Evolutionary conservation across 2,329 filamentous ascomycete species (phyloP).

Genomic region (Penicillium crustosum): DNA sequence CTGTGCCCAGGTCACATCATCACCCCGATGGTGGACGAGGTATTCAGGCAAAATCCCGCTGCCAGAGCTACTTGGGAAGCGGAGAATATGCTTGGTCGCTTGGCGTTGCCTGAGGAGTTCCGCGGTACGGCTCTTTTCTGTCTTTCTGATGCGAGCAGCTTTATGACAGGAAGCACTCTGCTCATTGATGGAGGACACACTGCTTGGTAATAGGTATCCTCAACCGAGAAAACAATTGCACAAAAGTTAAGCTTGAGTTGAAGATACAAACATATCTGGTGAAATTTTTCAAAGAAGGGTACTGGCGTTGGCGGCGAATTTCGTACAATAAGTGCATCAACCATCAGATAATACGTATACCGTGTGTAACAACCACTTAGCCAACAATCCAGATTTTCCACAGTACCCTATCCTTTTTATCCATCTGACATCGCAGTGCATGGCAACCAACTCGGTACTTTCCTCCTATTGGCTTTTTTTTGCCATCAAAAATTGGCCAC

Average conservation of each 20-base stretch:
- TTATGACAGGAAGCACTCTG: constrained; percentile 69
- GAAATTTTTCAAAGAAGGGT: neutral
- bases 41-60: constrained; percentile 76
- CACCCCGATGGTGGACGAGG: constrained; percentile 74
- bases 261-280: neutral
- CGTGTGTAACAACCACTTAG: neutral
- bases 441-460: neutral
- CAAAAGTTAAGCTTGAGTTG: neutral
- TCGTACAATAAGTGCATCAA: neutral
- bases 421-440: neutral
- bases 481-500: neutral
- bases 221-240: neutral
- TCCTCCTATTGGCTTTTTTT: neutral
- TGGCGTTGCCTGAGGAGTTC: constrained; percentile 59
- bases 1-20: constrained; percentile 56
- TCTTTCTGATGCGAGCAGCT: constrained; percentile 65
- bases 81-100: constrained; percentile 54
- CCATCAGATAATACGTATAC: neutral
- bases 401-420: neutral
- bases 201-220: constrained; percentile 37
- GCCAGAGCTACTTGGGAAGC: constrained; percentile 43
- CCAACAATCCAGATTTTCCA: neutral
- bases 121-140: constrained; percentile 67
- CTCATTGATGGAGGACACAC: constrained; percentile 70
- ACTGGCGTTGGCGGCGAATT: neutral